Conservation (phyloP, 2,329 filamentous ascomycete genomes). For the Pestalotiopsis sp. region DNA sequence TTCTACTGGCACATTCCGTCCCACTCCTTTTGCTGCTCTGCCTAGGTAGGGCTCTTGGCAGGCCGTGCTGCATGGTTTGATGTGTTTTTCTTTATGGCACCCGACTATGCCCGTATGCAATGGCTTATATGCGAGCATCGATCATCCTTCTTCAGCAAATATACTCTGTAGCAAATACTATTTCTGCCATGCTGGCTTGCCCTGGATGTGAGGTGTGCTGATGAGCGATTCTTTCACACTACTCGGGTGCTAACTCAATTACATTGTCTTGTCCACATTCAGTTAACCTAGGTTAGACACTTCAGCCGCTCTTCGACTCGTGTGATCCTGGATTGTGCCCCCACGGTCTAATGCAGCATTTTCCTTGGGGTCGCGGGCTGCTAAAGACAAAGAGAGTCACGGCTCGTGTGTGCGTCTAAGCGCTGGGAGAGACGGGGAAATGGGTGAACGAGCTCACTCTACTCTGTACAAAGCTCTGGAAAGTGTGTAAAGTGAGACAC, state of each 20-base stretch:
- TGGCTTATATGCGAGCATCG: too few relatives aligned
- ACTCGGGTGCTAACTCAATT: background rate
- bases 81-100: background rate
- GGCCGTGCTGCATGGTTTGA: background rate
- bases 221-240: background rate
- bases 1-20: background rate
- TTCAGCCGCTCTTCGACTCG: background rate
- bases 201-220: too few relatives aligned
- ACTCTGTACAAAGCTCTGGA: background rate
- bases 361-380: background rate
- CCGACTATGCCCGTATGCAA: background rate
- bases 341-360: background rate
- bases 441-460: background rate
- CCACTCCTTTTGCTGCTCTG: background rate
- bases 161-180: too few relatives aligned
- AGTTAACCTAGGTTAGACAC: background rate
- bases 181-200: too few relatives aligned
- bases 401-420: background rate
- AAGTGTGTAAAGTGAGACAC: background rate
- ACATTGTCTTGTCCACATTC: background rate
- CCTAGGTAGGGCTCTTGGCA: background rate
- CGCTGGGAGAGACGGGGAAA: background rate
- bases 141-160: too few relatives aligned
- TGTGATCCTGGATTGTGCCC: background rate
- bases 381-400: background rate